A percentile compares a stretch with the other conserved stretches of the same genome.
Conservation (phyloP, 306 rosid species). For the Bauhinia variegata region DNA sequence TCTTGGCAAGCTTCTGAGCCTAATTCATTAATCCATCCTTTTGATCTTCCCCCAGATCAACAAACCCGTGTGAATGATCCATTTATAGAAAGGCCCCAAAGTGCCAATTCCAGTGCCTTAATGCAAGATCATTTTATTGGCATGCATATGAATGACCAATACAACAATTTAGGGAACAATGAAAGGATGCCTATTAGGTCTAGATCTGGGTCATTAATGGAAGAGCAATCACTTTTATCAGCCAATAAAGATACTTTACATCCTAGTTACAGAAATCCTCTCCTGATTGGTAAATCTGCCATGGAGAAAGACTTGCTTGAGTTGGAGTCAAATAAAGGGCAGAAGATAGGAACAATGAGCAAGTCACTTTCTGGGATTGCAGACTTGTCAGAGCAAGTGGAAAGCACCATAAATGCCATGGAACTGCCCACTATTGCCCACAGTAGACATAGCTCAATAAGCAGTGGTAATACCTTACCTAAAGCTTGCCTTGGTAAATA, state of each 20-base stretch:
- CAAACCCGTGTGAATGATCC: slow-evolving; percentile 47
- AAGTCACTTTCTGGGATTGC: slow-evolving; percentile 50
- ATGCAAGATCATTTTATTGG: slow-evolving; percentile 52
- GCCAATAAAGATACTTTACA: slow-evolving; percentile 45
- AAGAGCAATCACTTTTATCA: slow-evolving; percentile 51
- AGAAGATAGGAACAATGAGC: slow-evolving; percentile 41
- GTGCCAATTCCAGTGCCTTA: slow-evolving; percentile 44
- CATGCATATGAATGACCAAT: slow-evolving; percentile 49
- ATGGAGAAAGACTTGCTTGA: slow-evolving; percentile 52
- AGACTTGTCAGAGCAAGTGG: slow-evolving; percentile 53
- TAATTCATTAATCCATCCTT: slow-evolving; percentile 49
- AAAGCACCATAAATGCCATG: slow-evolving; percentile 42
- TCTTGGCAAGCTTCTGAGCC: slow-evolving; percentile 50
- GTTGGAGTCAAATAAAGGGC: slow-evolving; percentile 53
- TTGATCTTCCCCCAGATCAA: slow-evolving; percentile 57
- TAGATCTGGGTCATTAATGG: slow-evolving; percentile 52
- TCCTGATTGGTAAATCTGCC: slow-evolving; percentile 47
- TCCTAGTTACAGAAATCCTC: slow-evolving; percentile 52
- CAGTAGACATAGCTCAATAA: slow-evolving; percentile 66
- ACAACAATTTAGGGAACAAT: slow-evolving; percentile 44
- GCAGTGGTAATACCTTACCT: slow-evolving; percentile 55
- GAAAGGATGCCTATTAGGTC: slow-evolving; percentile 52
- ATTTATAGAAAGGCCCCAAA: slow-evolving; percentile 44
- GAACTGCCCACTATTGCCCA: slow-evolving; percentile 55
- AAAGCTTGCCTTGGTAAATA: slow-evolving; percentile 5